phyloP scores from a whole-genome alignment of 352 stramenopile genomes.

The Achlya hypogyna region DNA sequence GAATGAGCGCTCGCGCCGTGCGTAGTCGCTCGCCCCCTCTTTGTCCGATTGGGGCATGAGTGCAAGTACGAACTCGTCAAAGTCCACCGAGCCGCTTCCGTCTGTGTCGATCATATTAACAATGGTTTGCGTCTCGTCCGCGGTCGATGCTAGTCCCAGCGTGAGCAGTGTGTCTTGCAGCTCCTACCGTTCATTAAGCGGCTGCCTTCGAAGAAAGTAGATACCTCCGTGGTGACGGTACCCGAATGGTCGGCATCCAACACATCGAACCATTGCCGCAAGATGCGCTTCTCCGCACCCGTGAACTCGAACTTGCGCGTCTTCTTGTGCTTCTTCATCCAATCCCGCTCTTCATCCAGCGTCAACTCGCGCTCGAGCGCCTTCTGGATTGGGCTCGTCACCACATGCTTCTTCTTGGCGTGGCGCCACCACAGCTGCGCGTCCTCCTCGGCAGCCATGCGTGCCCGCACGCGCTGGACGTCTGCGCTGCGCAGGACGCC shows the following conservation, averaged over 20 bases:
- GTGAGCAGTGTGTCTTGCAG: constrained; percentile 72
- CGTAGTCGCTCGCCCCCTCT: constrained; percentile 8
- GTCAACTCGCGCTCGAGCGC: constrained; percentile 36
- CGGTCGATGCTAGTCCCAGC: constrained; percentile 62
- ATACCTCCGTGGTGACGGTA: constrained; percentile 61
- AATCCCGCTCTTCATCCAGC: constrained; percentile 53
- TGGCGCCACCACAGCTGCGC: constrained; percentile 7
- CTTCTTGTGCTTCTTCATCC: constrained; percentile 60
- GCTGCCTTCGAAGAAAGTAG: neutral
- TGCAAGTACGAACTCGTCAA: constrained; percentile 69
- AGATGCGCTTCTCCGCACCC: constrained; percentile 58
- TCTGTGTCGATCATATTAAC: constrained; percentile 57
- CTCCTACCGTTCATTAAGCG: constrained; percentile 24
- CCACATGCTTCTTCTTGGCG: neutral
- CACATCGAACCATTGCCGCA: constrained; percentile 66
- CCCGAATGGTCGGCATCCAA: constrained; percentile 55
- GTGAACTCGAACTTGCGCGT: constrained; percentile 54
- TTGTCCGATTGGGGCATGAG: constrained; percentile 45
- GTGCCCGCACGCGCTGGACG: neutral
- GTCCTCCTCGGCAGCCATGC: neutral
- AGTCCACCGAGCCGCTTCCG: constrained; percentile 64
- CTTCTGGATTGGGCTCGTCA: neutral
- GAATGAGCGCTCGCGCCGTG: constrained; percentile 60
- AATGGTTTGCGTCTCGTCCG: constrained; percentile 48
- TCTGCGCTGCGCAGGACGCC: neutral